Conservation (phyloP, 139 green algal genomes). For the Haematococcus sp. region DNA sequence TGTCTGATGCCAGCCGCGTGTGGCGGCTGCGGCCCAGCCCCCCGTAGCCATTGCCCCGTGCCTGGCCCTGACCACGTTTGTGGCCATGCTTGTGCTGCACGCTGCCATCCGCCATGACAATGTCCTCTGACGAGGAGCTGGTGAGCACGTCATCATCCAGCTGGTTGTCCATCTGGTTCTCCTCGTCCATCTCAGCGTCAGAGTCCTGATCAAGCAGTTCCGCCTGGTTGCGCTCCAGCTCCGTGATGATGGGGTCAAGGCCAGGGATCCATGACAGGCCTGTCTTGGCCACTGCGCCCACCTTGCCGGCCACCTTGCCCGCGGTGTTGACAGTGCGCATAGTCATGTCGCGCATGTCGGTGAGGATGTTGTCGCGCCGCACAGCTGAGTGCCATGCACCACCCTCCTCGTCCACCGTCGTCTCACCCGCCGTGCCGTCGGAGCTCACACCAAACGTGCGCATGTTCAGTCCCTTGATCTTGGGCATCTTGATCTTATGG, state of each 20-base stretch:
- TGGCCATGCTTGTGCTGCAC: neutral
- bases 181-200: constrained; percentile 24
- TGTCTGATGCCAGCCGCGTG: neutral
- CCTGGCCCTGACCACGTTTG: neutral
- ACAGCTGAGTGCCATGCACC: constrained; percentile 2
- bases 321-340: neutral
- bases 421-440: neutral
- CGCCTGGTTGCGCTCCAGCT: constrained; percentile 41
- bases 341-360: neutral
- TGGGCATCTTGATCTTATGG: constrained; percentile 8
- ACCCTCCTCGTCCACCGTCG: neutral
- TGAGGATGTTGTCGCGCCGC: constrained; percentile 5
- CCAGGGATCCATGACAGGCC: constrained; percentile 27
- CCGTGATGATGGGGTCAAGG: constrained; percentile 18
- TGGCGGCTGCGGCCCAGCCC: neutral
- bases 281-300: neutral
- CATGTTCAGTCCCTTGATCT: neutral
- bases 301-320: neutral
- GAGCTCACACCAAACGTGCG: neutral
- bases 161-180: constrained; percentile 16
- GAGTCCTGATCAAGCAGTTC: constrained; percentile 41
- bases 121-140: neutral
- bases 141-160: constrained; percentile 11
- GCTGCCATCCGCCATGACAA: neutral
- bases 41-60: neutral